These are phyloP conservation scores for Peronospora tabacina DNA, from an alignment of 352 stramenopile genomes.

Conservation along the genomic window DNA sequence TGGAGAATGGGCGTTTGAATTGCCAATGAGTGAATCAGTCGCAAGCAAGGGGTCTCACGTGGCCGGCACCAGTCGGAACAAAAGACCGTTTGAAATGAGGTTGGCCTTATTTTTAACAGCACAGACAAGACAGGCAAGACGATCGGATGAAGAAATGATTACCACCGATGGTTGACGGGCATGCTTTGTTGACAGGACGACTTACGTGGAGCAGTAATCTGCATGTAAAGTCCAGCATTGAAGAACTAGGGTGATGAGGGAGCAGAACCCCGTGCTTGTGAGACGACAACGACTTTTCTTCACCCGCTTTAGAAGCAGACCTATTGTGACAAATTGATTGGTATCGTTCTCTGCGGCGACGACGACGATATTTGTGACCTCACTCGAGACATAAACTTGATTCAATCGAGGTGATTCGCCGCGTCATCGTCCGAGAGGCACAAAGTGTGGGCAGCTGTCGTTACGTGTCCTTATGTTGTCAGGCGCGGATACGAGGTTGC, in stretches of 20 bases:
- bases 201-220: slow-evolving; percentile 6
- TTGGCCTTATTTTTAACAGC: background rate
- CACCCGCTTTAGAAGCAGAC: too few relatives aligned
- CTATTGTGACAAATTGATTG: too few relatives aligned
- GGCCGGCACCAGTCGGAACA: slow-evolving; percentile 7
- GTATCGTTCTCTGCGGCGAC: background rate
- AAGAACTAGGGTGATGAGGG: slow-evolving; percentile 3
- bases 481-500: too few relatives aligned
- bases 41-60: slow-evolving; percentile 2
- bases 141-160: slow-evolving; percentile 2
- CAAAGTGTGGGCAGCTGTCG: too few relatives aligned
- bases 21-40: background rate
- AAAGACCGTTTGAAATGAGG: slow-evolving; percentile 29
- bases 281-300: too few relatives aligned
- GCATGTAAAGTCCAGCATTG: slow-evolving; percentile 15
- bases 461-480: too few relatives aligned
- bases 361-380: background rate
- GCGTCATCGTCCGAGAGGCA: too few relatives aligned
- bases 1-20: slow-evolving; percentile 10
- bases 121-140: slow-evolving; percentile 4
- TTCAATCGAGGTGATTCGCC: background rate
- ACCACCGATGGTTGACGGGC: background rate
- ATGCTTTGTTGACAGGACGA: slow-evolving; percentile 8
- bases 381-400: background rate
- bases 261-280: slow-evolving; percentile 4